Percentiles rank a stretch among this genome's conserved stretches.
Evolutionary conservation across 2,329 filamentous ascomycete species (phyloP).

Genomic region (Penicillium rolfsii): DNA sequence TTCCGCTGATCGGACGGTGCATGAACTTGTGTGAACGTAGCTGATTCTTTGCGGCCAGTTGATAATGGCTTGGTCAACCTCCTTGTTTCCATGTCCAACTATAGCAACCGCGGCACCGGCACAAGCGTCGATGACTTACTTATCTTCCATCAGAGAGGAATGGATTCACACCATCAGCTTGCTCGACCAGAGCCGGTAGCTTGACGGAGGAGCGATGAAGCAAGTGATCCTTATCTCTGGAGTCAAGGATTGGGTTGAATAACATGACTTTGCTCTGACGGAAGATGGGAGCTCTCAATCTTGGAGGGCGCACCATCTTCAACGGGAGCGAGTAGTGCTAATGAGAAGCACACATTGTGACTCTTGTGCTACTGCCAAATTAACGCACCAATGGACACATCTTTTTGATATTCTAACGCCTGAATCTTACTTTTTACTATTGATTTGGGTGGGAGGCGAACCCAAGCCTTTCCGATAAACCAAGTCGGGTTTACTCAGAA

Average conservation of each 20-base stretch:
- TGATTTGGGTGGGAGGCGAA: too few species aligned
- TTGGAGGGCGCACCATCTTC: not conserved
- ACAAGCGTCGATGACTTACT: not conserved
- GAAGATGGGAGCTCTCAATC: not conserved
- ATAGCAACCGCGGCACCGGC: not conserved
- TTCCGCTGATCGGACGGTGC: not conserved
- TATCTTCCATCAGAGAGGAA: not conserved
- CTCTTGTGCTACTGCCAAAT: not conserved
- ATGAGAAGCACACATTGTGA: not conserved
- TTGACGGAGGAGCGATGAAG: not conserved
- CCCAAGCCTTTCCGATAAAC: not conserved
- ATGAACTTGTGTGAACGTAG: not conserved
- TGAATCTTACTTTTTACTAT: not conserved
- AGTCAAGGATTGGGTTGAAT: not conserved
- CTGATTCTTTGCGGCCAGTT: not conserved
- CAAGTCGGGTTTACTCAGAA: not conserved
- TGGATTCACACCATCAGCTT: slow-evolving; percentile 1
- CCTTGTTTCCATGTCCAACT: slow-evolving; percentile 2
- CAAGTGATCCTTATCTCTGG: not conserved
- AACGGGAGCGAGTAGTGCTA: not conserved
- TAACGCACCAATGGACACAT: not conserved
- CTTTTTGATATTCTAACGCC: not conserved
- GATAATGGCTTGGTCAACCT: slow-evolving; percentile 3
- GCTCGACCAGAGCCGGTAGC: not conserved
- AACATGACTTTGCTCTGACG: not conserved